These are phyloP conservation scores for Phialophora verrucosa DNA, from an alignment of 2,329 filamentous ascomycete species.

Conservation along the genomic window DNA sequence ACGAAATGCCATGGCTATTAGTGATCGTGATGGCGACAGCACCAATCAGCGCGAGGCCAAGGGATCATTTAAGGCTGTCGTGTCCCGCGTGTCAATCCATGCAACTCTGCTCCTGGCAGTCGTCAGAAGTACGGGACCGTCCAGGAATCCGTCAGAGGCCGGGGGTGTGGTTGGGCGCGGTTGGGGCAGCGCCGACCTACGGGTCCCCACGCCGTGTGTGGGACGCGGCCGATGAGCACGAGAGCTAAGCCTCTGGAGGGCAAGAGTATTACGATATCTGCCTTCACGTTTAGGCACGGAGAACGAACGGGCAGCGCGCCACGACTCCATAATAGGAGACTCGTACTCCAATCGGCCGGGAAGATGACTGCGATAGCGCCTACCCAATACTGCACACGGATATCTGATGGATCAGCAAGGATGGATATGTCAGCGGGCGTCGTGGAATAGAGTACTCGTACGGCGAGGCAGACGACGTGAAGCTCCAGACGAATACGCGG, in stretches of 20 bases:
- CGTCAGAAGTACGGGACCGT: constrained; percentile 10
- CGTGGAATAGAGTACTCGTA: neutral
- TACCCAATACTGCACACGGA: neutral
- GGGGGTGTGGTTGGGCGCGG: neutral
- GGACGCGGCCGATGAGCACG: constrained; percentile 4
- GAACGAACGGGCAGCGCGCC: constrained; percentile 5
- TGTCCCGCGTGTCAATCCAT: constrained; percentile 8
- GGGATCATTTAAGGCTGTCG: constrained; percentile 14
- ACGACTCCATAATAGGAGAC: neutral
- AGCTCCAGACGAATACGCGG: neutral
- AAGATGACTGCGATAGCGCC: neutral
- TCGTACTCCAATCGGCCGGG: constrained; percentile 7
- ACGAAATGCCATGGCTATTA: constrained; percentile 14
- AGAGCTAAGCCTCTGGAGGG: constrained; percentile 8
- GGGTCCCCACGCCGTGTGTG: neutral
- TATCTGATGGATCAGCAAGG: neutral
- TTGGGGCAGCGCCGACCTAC: neutral
- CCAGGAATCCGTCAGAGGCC: neutral
- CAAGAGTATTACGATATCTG: constrained; percentile 6
- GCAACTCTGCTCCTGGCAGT: constrained; percentile 10
- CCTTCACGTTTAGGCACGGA: neutral
- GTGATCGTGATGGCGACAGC: constrained; percentile 18
- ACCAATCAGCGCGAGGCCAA: constrained; percentile 17
- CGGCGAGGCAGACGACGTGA: neutral
- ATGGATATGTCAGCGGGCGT: neutral